Evolutionary conservation across 495 filamentous ascomycete species (phyloP).

Genomic region (Hypoxylon intermedium): DNA sequence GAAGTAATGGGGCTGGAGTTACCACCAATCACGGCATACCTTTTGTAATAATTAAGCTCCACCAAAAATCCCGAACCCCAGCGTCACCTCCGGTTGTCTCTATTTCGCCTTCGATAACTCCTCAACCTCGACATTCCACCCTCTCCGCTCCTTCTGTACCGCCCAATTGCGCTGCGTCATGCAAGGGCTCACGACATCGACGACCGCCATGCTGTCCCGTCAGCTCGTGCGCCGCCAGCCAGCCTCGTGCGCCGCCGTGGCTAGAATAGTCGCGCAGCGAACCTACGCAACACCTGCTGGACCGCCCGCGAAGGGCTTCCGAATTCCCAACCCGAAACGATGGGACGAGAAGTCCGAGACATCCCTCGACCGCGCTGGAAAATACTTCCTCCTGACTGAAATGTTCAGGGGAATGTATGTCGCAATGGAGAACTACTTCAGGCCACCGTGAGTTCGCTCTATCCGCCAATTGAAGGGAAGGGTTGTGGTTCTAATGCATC

Average conservation of each 20-base stretch:
- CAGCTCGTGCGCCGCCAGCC: constrained; percentile 47
- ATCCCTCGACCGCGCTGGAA: constrained; percentile 79
- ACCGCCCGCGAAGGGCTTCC: constrained; percentile 78
- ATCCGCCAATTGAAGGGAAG: not conserved
- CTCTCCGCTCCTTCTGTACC: constrained; percentile 20
- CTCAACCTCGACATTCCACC: constrained; percentile 22
- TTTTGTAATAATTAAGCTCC: constrained; percentile 45
- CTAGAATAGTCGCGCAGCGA: constrained; percentile 48
- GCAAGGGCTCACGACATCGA: constrained; percentile 45
- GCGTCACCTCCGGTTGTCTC: constrained; percentile 33
- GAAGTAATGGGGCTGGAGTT: constrained; percentile 20
- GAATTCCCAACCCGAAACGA: constrained; percentile 67
- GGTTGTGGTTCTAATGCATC: constrained; percentile 3
- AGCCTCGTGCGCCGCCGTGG: constrained; percentile 26
- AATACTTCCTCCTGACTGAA: constrained; percentile 93
- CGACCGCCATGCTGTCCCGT: constrained; percentile 46
- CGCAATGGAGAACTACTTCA: constrained; percentile 95
- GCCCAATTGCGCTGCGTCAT: constrained; percentile 42
- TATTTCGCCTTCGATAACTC: constrained; percentile 1
- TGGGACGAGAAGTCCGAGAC: constrained; percentile 77
- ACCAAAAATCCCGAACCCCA: constrained; percentile 39
- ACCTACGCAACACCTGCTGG: constrained; percentile 80
- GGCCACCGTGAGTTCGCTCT: constrained; percentile 79
- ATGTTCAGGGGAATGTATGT: constrained; percentile 98
- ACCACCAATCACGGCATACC: constrained; percentile 36